Conservation (phyloP, 768 basidiomycete genomes). For the Trametopsis cervina region DNA sequence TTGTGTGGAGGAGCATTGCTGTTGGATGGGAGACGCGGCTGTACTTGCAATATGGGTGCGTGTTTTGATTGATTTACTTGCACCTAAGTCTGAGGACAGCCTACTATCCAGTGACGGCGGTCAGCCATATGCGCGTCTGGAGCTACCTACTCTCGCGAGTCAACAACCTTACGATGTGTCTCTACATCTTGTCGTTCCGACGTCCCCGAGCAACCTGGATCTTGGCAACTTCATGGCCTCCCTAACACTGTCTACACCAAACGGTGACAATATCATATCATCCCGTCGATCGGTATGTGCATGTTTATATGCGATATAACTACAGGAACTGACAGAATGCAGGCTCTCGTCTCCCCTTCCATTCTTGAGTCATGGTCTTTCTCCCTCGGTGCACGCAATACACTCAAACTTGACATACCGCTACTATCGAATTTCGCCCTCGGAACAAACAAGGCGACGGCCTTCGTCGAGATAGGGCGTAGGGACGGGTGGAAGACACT, state of each 20-base stretch:
- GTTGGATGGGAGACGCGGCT: conserved; percentile 63
- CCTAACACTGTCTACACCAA: conserved; percentile 48
- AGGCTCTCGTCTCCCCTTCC: conserved; percentile 57
- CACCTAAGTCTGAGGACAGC: conserved; percentile 3
- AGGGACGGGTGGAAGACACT: conserved; percentile 65
- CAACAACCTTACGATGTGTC: conserved; percentile 73
- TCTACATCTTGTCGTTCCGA: conserved; percentile 58
- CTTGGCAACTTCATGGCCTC: conserved; percentile 85
- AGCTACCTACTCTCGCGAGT: conserved; percentile 44
- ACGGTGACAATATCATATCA: conserved; percentile 56
- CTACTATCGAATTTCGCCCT: conserved; percentile 51
- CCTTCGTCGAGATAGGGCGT: conserved; percentile 68
- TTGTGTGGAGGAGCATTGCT: conserved; percentile 69
- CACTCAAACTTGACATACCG: conserved; percentile 44
- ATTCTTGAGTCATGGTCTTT: conserved; percentile 25
- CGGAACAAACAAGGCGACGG: conserved; percentile 40
- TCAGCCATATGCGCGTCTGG: conserved; percentile 54
- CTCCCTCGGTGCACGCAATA: conserved; percentile 33
- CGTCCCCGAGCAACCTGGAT: conserved; percentile 56
- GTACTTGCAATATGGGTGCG: conserved; percentile 76
- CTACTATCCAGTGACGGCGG: conserved; percentile 54
- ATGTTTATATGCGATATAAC: not conserved
- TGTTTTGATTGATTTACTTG: not conserved
- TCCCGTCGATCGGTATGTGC: conserved; percentile 60
- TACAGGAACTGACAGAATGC: not conserved